Percentiles rank a stretch among this genome's conserved stretches.
These are phyloP conservation scores for Serendipita vermifera DNA, from an alignment of 768 basidiomycete genomes.

Conservation along the genomic window DNA sequence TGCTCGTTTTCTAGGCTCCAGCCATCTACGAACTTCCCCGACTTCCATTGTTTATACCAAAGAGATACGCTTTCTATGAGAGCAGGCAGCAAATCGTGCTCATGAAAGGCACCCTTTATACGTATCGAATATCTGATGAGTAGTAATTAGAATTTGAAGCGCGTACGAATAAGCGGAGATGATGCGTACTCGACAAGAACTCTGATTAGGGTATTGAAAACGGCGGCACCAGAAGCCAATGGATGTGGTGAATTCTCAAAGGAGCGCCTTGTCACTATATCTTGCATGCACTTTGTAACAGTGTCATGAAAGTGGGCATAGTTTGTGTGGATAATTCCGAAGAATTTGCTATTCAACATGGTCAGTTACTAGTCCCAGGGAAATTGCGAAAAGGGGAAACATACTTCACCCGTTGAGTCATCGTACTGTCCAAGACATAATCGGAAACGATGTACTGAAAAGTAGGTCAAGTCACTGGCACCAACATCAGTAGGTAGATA, in stretches of 20 bases:
- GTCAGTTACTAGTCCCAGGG: background rate
- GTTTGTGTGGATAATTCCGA: conserved; percentile 34
- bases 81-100: conserved; percentile 31
- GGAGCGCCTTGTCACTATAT: conserved; percentile 24
- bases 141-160: conserved; percentile 1
- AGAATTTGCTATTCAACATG: conserved; percentile 29
- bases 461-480: no score
- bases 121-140: conserved; percentile 37
- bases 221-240: conserved; percentile 27
- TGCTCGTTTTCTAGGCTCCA: conserved; percentile 23
- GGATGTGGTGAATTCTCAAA: conserved; percentile 22
- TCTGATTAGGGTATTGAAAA: conserved; percentile 35
- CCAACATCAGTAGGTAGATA: background rate
- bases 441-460: conserved; percentile 46
- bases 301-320: conserved; percentile 30
- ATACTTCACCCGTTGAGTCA: conserved; percentile 40
- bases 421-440: conserved; percentile 43
- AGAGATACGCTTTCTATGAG: conserved; percentile 31
- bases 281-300: conserved; percentile 31
- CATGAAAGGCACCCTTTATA: conserved; percentile 42
- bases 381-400: conserved; percentile 11
- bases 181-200: conserved; percentile 39
- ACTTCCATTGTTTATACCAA: conserved; percentile 40
- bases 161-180: no score
- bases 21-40: conserved; percentile 35